Conservation (phyloP, 1,284 basidiomycete genomes). For the Schizophyllum amplum region DNA sequence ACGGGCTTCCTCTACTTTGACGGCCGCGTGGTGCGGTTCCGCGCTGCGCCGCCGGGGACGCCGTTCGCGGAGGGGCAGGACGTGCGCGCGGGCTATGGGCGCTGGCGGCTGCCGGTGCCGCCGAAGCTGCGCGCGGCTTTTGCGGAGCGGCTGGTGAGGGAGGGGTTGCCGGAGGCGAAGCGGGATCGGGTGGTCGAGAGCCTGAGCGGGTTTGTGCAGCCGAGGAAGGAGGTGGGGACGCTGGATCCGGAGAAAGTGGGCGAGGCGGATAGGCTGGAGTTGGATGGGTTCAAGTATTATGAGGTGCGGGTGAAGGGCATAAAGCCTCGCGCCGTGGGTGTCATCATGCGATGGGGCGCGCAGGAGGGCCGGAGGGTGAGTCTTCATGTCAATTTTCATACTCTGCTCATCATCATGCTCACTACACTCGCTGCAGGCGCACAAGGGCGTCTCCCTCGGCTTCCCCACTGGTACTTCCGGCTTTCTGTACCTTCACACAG, state of each 20-base stretch:
- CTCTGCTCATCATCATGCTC: no score
- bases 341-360: background rate
- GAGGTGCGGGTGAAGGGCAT: background rate
- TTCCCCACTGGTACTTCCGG: background rate
- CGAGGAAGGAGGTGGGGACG: background rate
- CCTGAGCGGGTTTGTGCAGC: background rate
- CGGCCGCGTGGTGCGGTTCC: background rate
- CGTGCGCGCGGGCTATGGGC: background rate
- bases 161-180: background rate
- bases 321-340: no score
- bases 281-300: background rate
- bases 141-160: background rate
- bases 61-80: background rate
- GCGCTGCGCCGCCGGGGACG: no score
- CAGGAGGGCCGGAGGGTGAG: background rate
- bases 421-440: no score
- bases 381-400: no score
- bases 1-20: background rate
- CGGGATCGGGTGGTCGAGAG: background rate
- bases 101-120: background rate
- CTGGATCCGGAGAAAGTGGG: background rate
- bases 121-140: background rate
- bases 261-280: background rate
- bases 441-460: no score
- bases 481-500: background rate